Evolutionary conservation across 257 asterid species (phyloP).

Genomic region (Solanum pennellii): DNA sequence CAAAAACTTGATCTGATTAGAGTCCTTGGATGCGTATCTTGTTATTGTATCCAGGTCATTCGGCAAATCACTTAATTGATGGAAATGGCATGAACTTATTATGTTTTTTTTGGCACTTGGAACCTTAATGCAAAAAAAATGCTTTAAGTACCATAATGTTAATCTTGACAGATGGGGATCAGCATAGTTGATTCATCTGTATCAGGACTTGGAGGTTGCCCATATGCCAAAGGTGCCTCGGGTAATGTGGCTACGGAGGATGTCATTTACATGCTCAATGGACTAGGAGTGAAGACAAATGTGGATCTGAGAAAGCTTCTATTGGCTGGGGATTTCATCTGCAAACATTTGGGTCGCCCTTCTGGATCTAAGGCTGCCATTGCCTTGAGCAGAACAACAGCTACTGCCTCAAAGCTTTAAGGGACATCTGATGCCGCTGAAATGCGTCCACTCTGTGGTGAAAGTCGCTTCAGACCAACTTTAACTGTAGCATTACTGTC

Average conservation of each 20-base stretch:
- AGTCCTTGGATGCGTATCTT: not conserved
- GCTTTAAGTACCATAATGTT: not conserved
- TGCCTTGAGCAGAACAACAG: slow-evolving; percentile 45
- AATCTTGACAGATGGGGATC: slow-evolving; percentile 68
- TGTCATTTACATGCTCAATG: slow-evolving; percentile 85
- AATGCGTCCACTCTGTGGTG: not conserved
- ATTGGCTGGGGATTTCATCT: slow-evolving; percentile 76
- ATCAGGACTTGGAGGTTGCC: slow-evolving; percentile 95
- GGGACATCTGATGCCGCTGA: slow-evolving; percentile 1
- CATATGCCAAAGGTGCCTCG: slow-evolving; percentile 94
- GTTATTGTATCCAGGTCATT: not conserved
- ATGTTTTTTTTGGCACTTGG: not conserved
- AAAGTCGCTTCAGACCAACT: not conserved
- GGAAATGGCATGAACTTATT: not conserved
- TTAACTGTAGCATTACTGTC: not conserved
- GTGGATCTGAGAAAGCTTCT: slow-evolving; percentile 62
- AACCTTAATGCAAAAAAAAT: not conserved
- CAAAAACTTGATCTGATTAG: not conserved
- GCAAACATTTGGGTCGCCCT: slow-evolving; percentile 54
- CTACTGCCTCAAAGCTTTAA: slow-evolving; percentile 65
- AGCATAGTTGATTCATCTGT: slow-evolving; percentile 72
- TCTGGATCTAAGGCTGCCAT: slow-evolving; percentile 76
- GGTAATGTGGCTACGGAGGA: slow-evolving; percentile 98
- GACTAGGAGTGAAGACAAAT: slow-evolving; percentile 67
- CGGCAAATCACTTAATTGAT: not conserved